Evolutionary conservation across 1,284 basidiomycete genomes (phyloP).

Genomic region (Prillingera fragicola): DNA sequence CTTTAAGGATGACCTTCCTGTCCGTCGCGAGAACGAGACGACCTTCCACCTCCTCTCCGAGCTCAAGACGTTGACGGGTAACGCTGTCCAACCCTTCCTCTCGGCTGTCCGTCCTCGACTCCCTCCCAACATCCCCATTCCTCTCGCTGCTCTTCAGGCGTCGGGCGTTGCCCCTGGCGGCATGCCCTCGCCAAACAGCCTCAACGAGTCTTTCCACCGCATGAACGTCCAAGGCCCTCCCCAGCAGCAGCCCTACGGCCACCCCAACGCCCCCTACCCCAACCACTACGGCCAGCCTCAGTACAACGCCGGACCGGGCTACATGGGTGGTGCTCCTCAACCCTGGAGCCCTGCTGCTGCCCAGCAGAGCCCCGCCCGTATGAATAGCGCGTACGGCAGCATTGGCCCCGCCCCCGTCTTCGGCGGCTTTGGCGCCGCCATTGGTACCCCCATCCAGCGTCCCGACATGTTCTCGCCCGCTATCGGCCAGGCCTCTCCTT

Average conservation of each 20-base stretch:
- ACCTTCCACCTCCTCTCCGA: conserved; percentile 46
- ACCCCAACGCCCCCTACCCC: conserved; percentile 1
- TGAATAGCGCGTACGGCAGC: conserved; percentile 15
- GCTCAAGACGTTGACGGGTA: conserved; percentile 42
- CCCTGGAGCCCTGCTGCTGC: conserved; percentile 14
- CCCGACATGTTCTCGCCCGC: conserved; percentile 12
- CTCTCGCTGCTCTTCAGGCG: conserved; percentile 25
- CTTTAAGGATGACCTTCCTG: conserved; percentile 76
- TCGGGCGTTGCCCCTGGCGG: conserved; percentile 12
- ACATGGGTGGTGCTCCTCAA: conserved; percentile 8
- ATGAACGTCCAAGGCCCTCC: conserved; percentile 22
- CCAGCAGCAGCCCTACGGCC: conserved; percentile 4
- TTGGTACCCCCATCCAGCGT: conserved; percentile 19
- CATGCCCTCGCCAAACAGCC: conserved; percentile 8
- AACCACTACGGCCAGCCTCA: conserved; percentile 10
- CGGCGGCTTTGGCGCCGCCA: conserved; percentile 5
- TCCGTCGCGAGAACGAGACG: conserved; percentile 60
- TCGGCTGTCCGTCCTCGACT: conserved; percentile 37
- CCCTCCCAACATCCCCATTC: conserved; percentile 42
- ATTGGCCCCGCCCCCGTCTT: conserved; percentile 9
- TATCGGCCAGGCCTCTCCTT: conserved; percentile 24
- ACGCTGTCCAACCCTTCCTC: conserved; percentile 44
- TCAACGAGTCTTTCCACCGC: conserved; percentile 33
- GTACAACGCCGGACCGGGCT: conserved; percentile 8
- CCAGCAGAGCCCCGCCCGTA: conserved; percentile 12